These are phyloP conservation scores for Entomortierella beljakovae DNA, from an alignment of 192 early-diverging fungal genomes.

Conservation along the genomic window DNA sequence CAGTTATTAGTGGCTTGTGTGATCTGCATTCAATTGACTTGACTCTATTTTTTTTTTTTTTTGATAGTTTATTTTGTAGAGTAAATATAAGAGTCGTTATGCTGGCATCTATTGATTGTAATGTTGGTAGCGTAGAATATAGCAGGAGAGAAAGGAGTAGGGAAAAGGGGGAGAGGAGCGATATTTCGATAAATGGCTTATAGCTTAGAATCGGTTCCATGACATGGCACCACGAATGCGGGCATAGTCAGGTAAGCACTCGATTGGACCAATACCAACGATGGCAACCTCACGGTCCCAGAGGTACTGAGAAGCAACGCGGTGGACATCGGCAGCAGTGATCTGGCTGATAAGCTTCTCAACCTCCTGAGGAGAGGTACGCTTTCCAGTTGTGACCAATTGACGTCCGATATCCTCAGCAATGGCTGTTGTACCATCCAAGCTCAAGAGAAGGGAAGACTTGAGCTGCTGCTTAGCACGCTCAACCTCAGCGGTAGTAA, in stretches of 20 bases:
- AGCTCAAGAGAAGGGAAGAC: slow-evolving; percentile 87
- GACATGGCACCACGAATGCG: slow-evolving; percentile 90
- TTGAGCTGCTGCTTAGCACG: slow-evolving; percentile 99
- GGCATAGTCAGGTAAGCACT: slow-evolving; percentile 90
- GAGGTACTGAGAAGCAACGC: slow-evolving; percentile 89
- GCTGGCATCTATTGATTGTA: slow-evolving; percentile 6
- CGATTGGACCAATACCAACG: slow-evolving; percentile 90
- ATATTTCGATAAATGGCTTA: too few species aligned
- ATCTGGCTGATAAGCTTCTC: slow-evolving; percentile 88
- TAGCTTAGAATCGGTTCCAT: slow-evolving; percentile 74
- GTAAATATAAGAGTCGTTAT: slow-evolving; percentile 4
- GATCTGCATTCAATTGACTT: neutral
- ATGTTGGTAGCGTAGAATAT: neutral
- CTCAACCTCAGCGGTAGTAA: slow-evolving; percentile 93
- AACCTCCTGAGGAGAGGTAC: slow-evolving; percentile 89
- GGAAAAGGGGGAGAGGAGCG: neutral
- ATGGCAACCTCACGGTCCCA: slow-evolving; percentile 87
- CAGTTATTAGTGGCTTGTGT: neutral
- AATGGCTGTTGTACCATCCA: slow-evolving; percentile 97
- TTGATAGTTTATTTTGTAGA: neutral
- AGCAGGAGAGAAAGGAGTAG: neutral
- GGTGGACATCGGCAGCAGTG: slow-evolving; percentile 87
- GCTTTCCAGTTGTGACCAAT: slow-evolving; percentile 93
- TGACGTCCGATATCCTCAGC: slow-evolving; percentile 99
- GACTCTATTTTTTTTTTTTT: neutral